These are phyloP conservation scores for Coniochaeta sp. DNA, from an alignment of 2,329 filamentous ascomycete species.

Conservation along the genomic window DNA sequence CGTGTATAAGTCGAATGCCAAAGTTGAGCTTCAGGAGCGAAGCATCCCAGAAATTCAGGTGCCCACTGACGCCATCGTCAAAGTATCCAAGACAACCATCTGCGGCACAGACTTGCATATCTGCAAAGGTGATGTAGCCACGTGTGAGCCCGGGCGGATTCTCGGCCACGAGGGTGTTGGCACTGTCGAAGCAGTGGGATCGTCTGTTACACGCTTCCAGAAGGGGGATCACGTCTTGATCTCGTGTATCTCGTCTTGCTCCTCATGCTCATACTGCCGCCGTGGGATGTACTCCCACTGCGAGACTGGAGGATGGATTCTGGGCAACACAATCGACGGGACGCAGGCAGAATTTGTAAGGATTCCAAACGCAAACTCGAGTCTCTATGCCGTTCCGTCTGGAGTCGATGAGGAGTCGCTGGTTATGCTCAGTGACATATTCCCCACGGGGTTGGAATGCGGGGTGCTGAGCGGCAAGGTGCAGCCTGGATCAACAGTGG, in stretches of 20 bases:
- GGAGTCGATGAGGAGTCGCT: conserved; percentile 32
- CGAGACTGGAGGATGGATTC: conserved; percentile 43
- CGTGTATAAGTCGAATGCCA: conserved; percentile 28
- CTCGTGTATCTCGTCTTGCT: conserved; percentile 43
- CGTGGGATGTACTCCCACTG: conserved; percentile 45
- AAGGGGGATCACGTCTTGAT: conserved; percentile 45
- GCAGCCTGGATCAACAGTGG: conserved; percentile 42
- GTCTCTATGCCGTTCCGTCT: conserved; percentile 34
- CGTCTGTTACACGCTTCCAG: conserved; percentile 35
- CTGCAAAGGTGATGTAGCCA: conserved; percentile 43
- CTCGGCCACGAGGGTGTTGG: conserved; percentile 49
- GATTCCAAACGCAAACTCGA: conserved; percentile 41
- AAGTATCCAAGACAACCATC: conserved; percentile 39
- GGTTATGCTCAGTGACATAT: conserved; percentile 47
- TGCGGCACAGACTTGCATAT: conserved; percentile 52
- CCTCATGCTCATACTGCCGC: conserved; percentile 41
- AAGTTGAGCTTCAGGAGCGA: conserved; percentile 30
- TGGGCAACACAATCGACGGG: conserved; percentile 45
- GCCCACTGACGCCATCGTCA: conserved; percentile 41
- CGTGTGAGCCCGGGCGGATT: conserved; percentile 33
- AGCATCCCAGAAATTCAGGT: conserved; percentile 31
- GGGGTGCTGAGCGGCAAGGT: conserved; percentile 45
- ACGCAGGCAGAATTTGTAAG: conserved; percentile 51
- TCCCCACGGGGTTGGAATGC: conserved; percentile 49
- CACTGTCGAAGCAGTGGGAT: conserved; percentile 34